phyloP scores from a whole-genome alignment of 768 basidiomycete species.

The Naganishia friedmannii region DNA sequence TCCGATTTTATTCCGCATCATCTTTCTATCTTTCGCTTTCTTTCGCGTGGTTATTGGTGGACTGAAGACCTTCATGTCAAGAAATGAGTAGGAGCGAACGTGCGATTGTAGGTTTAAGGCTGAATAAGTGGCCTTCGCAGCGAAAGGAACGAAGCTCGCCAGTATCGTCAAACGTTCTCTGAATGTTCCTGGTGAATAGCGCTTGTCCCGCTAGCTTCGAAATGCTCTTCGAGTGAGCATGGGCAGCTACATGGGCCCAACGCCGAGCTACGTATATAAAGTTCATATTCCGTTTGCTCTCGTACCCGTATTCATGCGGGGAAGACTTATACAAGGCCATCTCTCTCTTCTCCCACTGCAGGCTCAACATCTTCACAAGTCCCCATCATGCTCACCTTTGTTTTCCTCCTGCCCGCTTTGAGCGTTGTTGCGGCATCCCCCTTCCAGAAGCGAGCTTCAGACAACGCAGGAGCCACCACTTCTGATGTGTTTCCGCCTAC shows the following conservation, averaged over 20 bases:
- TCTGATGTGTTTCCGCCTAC: constrained; percentile 42
- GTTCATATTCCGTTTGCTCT: too few relatives aligned
- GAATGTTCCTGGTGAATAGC: not conserved
- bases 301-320: not conserved
- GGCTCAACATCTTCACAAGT: not conserved
- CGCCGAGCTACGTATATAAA: not conserved
- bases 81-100: not conserved
- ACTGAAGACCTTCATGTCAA: not conserved
- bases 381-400: not conserved
- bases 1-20: not conserved
- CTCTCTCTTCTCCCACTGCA: not conserved
- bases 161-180: not conserved
- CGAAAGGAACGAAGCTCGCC: too few relatives aligned
- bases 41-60: too few relatives aligned
- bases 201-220: not conserved
- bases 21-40: not conserved
- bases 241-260: too few relatives aligned
- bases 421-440: not conserved
- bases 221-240: not conserved
- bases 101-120: not conserved
- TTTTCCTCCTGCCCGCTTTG: not conserved
- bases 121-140: not conserved
- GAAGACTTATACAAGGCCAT: not conserved
- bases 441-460: not conserved
- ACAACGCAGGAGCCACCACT: constrained; percentile 38